Conservation (phyloP, 768 basidiomycete genomes). For the Phlebiopsis flavidoalba region DNA sequence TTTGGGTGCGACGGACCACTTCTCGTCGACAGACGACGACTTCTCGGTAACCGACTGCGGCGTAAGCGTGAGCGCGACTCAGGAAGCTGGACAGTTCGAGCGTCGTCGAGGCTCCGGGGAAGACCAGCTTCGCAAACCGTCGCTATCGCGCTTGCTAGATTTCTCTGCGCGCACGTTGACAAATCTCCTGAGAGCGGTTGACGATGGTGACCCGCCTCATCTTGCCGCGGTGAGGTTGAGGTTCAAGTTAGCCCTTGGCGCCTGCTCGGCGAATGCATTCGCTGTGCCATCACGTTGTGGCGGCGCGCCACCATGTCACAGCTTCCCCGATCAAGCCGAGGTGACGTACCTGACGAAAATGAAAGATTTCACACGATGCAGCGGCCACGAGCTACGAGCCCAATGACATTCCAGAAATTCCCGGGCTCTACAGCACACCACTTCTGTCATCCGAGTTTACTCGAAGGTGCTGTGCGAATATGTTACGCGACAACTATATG, state of each 20-base stretch:
- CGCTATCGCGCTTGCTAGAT: background rate
- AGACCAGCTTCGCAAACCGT: background rate
- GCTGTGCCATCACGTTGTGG: background rate
- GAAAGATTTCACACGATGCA: background rate
- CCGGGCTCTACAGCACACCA: too few species aligned
- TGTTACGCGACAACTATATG: too few species aligned
- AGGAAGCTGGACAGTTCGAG: constrained; percentile 7
- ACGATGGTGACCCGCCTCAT: constrained; percentile 28
- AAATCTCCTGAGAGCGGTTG: constrained; percentile 31
- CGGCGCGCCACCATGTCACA: background rate
- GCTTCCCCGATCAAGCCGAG: background rate
- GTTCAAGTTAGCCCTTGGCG: background rate
- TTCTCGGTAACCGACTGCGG: constrained; percentile 9
- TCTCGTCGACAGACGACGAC: constrained; percentile 12
- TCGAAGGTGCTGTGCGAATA: too few species aligned
- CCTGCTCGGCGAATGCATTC: background rate
- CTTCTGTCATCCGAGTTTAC: too few species aligned
- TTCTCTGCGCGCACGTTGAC: constrained; percentile 19
- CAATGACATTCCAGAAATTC: too few species aligned
- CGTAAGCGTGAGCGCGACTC: constrained; percentile 4
- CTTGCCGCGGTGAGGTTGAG: background rate
- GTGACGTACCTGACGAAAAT: background rate
- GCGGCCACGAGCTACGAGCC: background rate
- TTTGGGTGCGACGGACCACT: constrained; percentile 15
- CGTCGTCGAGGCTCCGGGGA: constrained; percentile 10